phyloP scores from a whole-genome alignment of 176 grass and related monocot genomes.

The Lolium perenne region DNA sequence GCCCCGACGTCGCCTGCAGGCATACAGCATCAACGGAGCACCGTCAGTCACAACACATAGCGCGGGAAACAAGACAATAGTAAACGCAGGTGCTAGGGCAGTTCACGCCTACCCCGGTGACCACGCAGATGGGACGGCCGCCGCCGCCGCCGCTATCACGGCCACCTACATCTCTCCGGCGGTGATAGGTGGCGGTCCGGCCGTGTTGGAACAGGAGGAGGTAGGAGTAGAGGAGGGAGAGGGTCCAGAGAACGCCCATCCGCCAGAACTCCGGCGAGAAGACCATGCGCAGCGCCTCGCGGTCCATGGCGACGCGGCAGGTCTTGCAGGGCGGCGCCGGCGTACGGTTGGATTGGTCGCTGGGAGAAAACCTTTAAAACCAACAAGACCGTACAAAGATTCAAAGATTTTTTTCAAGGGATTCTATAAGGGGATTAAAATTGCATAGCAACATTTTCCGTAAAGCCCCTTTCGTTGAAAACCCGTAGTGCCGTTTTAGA shows the following conservation, averaged over 20 bases:
- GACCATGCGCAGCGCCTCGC: conserved; percentile 58
- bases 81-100: no score
- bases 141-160: background rate
- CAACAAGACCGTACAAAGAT: no score
- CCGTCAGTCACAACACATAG: background rate
- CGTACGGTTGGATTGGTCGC: background rate
- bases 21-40: background rate
- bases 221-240: conserved; percentile 71
- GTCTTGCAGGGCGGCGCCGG: background rate
- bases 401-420: no score
- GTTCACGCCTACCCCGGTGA: conserved; percentile 65
- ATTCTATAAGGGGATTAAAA: no score
- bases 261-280: conserved; percentile 75
- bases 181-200: background rate
- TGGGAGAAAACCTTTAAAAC: background rate
- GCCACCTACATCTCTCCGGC: background rate
- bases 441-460: no score
- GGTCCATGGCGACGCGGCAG: conserved; percentile 42
- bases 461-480: no score
- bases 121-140: conserved; percentile 57
- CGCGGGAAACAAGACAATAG: background rate
- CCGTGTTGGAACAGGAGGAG: conserved; percentile 51
- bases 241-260: conserved; percentile 72
- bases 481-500: no score
- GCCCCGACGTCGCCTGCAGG: conserved; percentile 71